Evolutionary conservation across 305 asterid species (phyloP), one percentile per base, ranked within the genome.

Genomic region (Fraxinus nigra): DNA sequence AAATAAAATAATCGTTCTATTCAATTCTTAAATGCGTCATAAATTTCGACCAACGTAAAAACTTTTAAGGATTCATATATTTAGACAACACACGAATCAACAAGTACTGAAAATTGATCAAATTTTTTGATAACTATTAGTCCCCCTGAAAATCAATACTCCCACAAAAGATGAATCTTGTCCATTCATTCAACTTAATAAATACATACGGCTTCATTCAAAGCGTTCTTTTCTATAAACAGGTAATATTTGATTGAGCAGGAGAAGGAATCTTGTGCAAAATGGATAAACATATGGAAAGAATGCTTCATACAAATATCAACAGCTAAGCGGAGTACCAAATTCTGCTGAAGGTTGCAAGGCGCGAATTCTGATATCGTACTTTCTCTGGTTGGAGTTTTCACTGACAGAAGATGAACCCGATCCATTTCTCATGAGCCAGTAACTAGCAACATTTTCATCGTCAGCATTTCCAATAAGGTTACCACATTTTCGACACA

Each of bases 401-500:
- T 89, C 95, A 70, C 88, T 85, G 79, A 86, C 79, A 10, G 97
- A 85, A 34, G 92, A 86, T 32, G 92, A 83, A 78, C 81, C 85
- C 37, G 88, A 83, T 65, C 87, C 94, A 79, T 92, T 86, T 30
- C 90, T 84, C 78, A 91, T 89, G 16, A 85, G 90, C 73, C 86
- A 86, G 79, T 83, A 84, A 70, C 92, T 80, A 16, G 92, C 83
- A 69, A 89, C 80, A n/a, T 43, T 81, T 54, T 51, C 84, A 28
- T 88, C 95, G 76, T 84, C 81, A 72, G 93, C 93, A 79, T 72
- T 81, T 75, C 98, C 98, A 14, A 94, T 89, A 46, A 79, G 86
- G 83, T 90, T 92, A 65, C 97, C 96, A 79, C 98, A 94, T 83
- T 91, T 94, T 76, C 95, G 89, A 90, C 98, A 94, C 76, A 89